These are phyloP conservation scores for Beta lomatogona DNA, from an alignment of 179 eudicot species.

Conservation along the genomic window DNA sequence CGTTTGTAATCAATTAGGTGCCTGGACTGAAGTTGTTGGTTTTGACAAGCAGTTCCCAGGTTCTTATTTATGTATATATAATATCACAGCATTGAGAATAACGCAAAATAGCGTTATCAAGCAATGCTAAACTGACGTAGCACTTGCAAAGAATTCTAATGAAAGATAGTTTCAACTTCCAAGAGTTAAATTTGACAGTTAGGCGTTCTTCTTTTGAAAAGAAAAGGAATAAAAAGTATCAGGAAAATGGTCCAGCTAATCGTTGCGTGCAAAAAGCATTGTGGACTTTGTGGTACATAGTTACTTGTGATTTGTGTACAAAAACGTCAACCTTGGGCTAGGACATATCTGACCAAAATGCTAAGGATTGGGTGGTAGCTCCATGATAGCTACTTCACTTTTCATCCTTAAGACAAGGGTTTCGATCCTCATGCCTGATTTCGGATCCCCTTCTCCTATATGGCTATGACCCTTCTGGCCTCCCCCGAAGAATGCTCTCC, in stretches of 20 bases:
- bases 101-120: constrained; percentile 9
- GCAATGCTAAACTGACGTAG: not conserved
- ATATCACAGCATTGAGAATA: constrained; percentile 6
- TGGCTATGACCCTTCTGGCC: too few relatives aligned
- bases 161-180: not conserved
- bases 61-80: constrained; percentile 12
- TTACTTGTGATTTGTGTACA: not conserved
- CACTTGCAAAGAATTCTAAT: not conserved
- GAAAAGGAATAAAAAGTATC: too few relatives aligned
- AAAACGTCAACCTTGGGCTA: not conserved
- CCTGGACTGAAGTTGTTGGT: constrained; percentile 2
- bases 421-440: too few relatives aligned
- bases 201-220: not conserved
- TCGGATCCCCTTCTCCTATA: too few relatives aligned
- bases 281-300: too few relatives aligned
- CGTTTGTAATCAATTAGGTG: constrained; percentile 3
- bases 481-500: too few relatives aligned
- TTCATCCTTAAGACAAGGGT: too few relatives aligned
- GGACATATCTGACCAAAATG: too few relatives aligned
- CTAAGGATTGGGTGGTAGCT: too few relatives aligned
- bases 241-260: too few relatives aligned
- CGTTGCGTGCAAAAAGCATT: too few relatives aligned
- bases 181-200: not conserved
- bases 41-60: constrained; percentile 8
- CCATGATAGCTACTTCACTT: too few relatives aligned